Percentiles rank a stretch among this genome's conserved stretches.
phyloP scores from a whole-genome alignment of 2,329 filamentous ascomycete genomes.

The Calonectria leucothoes region DNA sequence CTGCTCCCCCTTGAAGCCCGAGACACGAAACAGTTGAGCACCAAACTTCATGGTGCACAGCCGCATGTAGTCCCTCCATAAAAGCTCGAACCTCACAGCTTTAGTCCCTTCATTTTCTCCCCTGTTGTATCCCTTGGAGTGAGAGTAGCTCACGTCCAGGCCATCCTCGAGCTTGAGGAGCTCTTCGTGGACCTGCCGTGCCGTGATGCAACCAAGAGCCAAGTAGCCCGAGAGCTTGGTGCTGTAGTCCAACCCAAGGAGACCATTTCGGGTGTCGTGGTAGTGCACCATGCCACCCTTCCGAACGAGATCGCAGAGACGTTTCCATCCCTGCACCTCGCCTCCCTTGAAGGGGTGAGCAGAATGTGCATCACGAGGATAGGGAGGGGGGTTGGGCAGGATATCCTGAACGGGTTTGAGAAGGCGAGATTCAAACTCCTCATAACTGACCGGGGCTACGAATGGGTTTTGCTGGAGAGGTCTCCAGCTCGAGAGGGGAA shows the following conservation, averaged over 20 bases:
- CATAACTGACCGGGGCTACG: conserved; percentile 66
- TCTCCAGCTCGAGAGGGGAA: conserved; percentile 62
- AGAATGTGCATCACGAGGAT: conserved; percentile 64
- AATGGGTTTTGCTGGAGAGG: conserved; percentile 73
- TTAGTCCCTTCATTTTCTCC: conserved; percentile 80
- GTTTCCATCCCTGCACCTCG: conserved; percentile 68
- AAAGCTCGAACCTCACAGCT: conserved; percentile 76
- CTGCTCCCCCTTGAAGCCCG: conserved; percentile 68
- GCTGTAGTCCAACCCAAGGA: conserved; percentile 77
- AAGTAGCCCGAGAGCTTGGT: conserved; percentile 83
- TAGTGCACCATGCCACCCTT: conserved; percentile 72
- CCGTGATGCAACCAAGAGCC: conserved; percentile 77
- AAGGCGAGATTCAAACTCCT: conserved; percentile 65
- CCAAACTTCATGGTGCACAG: conserved; percentile 79
- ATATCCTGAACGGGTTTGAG: conserved; percentile 66
- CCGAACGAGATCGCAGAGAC: conserved; percentile 70
- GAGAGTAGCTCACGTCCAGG: conserved; percentile 50
- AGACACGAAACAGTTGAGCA: conserved; percentile 70
- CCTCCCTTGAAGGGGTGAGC: conserved; percentile 78
- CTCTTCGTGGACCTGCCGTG: conserved; percentile 77
- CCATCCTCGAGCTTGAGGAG: conserved; percentile 78
- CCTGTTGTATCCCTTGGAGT: conserved; percentile 68
- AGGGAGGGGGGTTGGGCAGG: conserved; percentile 62
- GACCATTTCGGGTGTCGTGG: conserved; percentile 77
- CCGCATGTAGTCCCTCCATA: conserved; percentile 87